Conservation (phyloP, 345 rosid genomes). For the Mallotus nudiflorus region DNA sequence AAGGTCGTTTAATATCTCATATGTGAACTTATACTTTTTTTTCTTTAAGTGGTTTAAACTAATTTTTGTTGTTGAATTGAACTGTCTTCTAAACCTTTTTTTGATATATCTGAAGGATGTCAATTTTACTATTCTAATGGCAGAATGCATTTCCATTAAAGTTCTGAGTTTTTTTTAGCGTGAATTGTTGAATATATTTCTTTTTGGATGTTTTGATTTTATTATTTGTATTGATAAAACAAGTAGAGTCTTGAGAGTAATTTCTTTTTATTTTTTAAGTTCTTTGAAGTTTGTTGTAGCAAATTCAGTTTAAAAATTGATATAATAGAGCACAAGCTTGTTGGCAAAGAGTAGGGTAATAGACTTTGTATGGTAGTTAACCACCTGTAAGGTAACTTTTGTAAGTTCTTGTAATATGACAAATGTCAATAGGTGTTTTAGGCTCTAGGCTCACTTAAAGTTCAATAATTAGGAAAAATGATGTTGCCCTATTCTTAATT, state of each 20-base stretch:
- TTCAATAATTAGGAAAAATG: not conserved
- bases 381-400: not conserved
- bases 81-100: not conserved
- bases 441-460: not conserved
- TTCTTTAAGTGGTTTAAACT: not conserved
- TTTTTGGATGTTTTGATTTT: not conserved
- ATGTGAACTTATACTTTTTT: not conserved
- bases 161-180: not conserved
- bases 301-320: not conserved
- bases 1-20: conserved; percentile 19
- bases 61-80: not conserved
- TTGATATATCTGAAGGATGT: not conserved
- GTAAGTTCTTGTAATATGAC: not conserved
- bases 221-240: not conserved
- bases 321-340: not conserved
- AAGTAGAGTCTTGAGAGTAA: not conserved
- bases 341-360: not conserved
- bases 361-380: not conserved
- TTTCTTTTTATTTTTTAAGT: not conserved
- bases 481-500: not conserved
- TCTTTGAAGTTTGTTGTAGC: not conserved
- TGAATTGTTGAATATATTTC: not conserved
- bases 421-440: not conserved
- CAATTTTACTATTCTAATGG: not conserved
- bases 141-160: not conserved